Evolutionary conservation across 2,329 filamentous ascomycete species (phyloP), one percentile per base, ranked within the genome.

Genomic region (Cryphonectria naterciae): DNA sequence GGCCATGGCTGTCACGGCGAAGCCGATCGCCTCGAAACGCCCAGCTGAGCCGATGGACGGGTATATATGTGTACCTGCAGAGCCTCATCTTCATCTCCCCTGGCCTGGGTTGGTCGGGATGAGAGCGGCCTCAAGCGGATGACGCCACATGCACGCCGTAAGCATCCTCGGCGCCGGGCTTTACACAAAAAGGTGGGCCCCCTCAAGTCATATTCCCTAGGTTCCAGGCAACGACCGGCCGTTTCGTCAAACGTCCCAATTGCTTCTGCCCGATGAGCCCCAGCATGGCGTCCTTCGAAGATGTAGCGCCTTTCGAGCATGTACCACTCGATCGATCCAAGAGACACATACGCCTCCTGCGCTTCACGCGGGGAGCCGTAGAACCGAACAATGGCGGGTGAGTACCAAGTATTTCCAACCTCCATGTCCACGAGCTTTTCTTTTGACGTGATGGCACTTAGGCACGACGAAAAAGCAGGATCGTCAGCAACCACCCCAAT

Each of bases 311-410:
- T 41, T 68, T 68, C n/a, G 46, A 68, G 67, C 61, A 68, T 32
- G 52, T 58, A 7, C 67, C 67, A 22, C 58, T 68, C 32, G 61
- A 64, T 22, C 67, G 32, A 22, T 49, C 60, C 19, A 68, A 49
- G 13, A 46, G 58, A 43, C 60, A 62, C 43, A 64, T 68, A 10
- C 67, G 67, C 32, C 67, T 68, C 13, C 60, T 68, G 19, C 58
- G 58, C 41, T 68, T 68, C 32, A 13, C 10, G 37, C 10, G 35
- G 43, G 41, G 17, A 52, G 25, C 54, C 25, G 54, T 35, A 17
- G 54, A 17, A 2, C 19, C 54, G 4, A 17, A 35, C 54, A 6
- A 8, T 32, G 28, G 25, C 54, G 54, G 28, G 54, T 58, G 25
- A 17, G 54, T 32, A 28, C 54, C 25, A 7, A 19, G 15, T 3